Conservation (phyloP, 2,329 filamentous ascomycete species). For the Magnaporthiopsis poae region DNA sequence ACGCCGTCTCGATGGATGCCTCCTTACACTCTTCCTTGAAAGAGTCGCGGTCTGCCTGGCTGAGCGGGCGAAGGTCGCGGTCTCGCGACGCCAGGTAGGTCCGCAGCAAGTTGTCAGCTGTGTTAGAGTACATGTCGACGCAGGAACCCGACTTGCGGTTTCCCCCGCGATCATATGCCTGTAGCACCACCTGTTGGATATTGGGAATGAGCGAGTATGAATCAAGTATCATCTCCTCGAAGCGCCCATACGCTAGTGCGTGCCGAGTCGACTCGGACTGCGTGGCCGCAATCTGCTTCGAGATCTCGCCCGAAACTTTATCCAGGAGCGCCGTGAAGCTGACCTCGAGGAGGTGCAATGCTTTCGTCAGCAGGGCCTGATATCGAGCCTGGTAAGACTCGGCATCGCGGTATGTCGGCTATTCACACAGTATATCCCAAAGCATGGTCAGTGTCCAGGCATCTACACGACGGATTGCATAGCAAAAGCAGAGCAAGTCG, state of each 20-base stretch:
- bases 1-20: conserved; percentile 42
- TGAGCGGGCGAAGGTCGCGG: conserved; percentile 40
- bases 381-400: conserved; percentile 83
- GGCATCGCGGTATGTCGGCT: conserved; percentile 78
- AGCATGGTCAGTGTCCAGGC: background rate
- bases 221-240: conserved; percentile 47
- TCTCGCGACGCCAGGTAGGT: conserved; percentile 45
- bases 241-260: conserved; percentile 50
- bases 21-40: conserved; percentile 43
- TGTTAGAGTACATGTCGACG: conserved; percentile 43
- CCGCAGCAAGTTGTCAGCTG: conserved; percentile 44
- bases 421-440: conserved; percentile 11
- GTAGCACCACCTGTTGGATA: conserved; percentile 40
- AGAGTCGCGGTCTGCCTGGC: conserved; percentile 44
- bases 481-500: background rate
- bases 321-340: conserved; percentile 44
- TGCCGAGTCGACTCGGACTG: conserved; percentile 51
- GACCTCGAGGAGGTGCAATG: conserved; percentile 51
- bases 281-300: conserved; percentile 42
- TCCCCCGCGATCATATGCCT: conserved; percentile 43
- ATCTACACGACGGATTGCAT: background rate
- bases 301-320: conserved; percentile 44
- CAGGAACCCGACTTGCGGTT: conserved; percentile 33
- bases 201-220: conserved; percentile 48
- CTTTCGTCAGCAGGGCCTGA: conserved; percentile 63